A percentile compares a stretch with the other conserved stretches of the same genome.
These are phyloP conservation scores for Dendryphion nanum DNA, from an alignment of 2,329 filamentous ascomycete genomes.

Conservation along the genomic window DNA sequence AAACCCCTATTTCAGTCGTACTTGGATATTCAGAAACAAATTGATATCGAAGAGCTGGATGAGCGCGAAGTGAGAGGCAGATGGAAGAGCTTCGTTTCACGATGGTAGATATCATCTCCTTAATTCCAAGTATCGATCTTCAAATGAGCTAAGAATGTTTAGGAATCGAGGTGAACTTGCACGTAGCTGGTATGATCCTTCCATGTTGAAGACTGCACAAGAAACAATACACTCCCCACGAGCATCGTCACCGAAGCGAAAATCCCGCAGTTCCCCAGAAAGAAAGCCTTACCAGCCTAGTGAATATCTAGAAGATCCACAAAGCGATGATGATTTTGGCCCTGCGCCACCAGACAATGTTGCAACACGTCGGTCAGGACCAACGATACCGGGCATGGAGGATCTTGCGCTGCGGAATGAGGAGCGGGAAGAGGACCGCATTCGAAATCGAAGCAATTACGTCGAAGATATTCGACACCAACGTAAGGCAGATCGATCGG, in stretches of 20 bases:
- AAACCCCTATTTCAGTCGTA: slow-evolving; percentile 78
- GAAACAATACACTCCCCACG: slow-evolving; percentile 24
- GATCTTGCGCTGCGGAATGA: slow-evolving; percentile 69
- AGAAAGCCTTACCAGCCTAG: slow-evolving; percentile 8
- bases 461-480: slow-evolving; percentile 57
- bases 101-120: slow-evolving; percentile 71
- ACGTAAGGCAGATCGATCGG: slow-evolving; percentile 62
- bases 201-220: slow-evolving; percentile 59
- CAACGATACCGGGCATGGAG: slow-evolving; percentile 65
- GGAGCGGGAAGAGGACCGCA: slow-evolving; percentile 53
- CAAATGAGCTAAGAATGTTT: slow-evolving; percentile 53
- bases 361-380: slow-evolving; percentile 45
- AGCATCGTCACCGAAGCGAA: slow-evolving; percentile 9
- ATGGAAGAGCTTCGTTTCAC: slow-evolving; percentile 90
- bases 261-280: slow-evolving; percentile 18
- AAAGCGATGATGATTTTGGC: slow-evolving; percentile 46
- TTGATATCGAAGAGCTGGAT: slow-evolving; percentile 65
- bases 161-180: slow-evolving; percentile 84
- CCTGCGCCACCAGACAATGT: slow-evolving; percentile 48
- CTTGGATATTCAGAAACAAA: slow-evolving; percentile 81
- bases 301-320: not conserved
- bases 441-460: slow-evolving; percentile 48
- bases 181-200: slow-evolving; percentile 90
- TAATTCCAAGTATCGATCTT: not conserved
- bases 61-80: slow-evolving; percentile 75